phyloP scores from a whole-genome alignment of 768 basidiomycete genomes.

The Pholiota conissans region DNA sequence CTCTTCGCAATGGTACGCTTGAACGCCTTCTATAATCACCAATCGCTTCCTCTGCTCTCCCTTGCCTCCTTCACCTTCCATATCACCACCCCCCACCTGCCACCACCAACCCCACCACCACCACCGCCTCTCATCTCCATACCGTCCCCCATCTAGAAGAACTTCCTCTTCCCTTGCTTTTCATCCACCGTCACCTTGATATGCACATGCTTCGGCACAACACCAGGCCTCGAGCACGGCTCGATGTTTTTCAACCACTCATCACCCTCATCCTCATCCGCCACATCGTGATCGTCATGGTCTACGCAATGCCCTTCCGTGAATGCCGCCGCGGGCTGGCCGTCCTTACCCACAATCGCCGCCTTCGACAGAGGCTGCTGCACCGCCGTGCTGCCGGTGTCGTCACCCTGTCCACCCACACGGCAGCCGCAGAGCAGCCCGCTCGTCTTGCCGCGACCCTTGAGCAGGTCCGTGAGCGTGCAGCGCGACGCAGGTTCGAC shows the following conservation, averaged over 20 bases:
- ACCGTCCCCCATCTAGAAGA: conserved; percentile 49
- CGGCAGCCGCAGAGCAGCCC: conserved; percentile 81
- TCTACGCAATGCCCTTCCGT: conserved; percentile 54
- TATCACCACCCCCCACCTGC: not conserved
- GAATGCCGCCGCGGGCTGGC: conserved; percentile 9
- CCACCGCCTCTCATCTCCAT: not conserved
- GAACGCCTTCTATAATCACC: not conserved
- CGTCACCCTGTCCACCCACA: conserved; percentile 36
- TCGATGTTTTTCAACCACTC: conserved; percentile 81
- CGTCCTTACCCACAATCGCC: conserved; percentile 33
- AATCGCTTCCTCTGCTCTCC: not conserved
- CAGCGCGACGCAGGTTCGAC: conserved; percentile 88
- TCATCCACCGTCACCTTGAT: conserved; percentile 75
- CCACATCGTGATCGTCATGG: conserved; percentile 63
- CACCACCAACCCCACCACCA: not conserved
- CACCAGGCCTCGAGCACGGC: conserved; percentile 58
- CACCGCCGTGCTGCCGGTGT: conserved; percentile 4
- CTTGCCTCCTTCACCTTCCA: not conserved
- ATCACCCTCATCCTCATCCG: conserved; percentile 81
- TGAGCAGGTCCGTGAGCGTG: conserved; percentile 88
- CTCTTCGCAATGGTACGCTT: not conserved
- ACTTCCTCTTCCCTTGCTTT: conserved; percentile 65
- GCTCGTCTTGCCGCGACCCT: conserved; percentile 73
- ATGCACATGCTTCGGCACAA: conserved; percentile 59
- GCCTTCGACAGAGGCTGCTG: conserved; percentile 7